Conservation (phyloP, 2,329 filamentous ascomycete genomes). For the Cercospora canescens region DNA sequence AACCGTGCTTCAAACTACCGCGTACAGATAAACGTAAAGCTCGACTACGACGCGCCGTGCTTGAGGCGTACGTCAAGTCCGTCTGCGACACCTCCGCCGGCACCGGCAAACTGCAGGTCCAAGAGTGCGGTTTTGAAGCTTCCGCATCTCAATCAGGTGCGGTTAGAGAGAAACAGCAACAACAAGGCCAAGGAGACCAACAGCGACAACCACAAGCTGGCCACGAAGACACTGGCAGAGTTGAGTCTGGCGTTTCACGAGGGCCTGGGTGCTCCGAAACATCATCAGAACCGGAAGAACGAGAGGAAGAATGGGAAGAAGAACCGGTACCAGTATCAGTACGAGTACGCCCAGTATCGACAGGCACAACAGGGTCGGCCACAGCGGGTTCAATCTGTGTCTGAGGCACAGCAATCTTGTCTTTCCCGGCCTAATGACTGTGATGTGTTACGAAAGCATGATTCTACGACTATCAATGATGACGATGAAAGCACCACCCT, state of each 20-base stretch:
- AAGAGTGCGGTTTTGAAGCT: constrained; percentile 53
- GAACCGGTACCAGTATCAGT: constrained; percentile 31
- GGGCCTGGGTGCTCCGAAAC: constrained; percentile 36
- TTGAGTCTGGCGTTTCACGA: constrained; percentile 32
- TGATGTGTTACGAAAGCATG: constrained; percentile 24
- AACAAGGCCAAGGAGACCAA: constrained; percentile 21
- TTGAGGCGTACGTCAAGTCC: constrained; percentile 49
- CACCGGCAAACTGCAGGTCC: constrained; percentile 40
- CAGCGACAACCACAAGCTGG: constrained; percentile 18
- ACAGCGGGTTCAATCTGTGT: constrained; percentile 29
- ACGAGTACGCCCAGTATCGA: constrained; percentile 33
- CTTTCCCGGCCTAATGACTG: not conserved
- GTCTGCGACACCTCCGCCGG: constrained; percentile 41
- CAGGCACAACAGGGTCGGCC: constrained; percentile 30
- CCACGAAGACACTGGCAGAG: constrained; percentile 32
- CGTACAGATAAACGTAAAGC: constrained; percentile 50
- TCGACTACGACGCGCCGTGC: constrained; percentile 43
- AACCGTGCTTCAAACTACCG: constrained; percentile 53
- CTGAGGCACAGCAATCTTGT: constrained; percentile 16
- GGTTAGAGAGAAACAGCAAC: constrained; percentile 21
- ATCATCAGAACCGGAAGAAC: constrained; percentile 34
- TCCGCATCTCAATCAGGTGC: constrained; percentile 36
- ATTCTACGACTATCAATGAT: constrained; percentile 22
- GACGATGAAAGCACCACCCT: constrained; percentile 11
- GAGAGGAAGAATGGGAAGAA: constrained; percentile 29